Percentiles rank a stretch among this genome's conserved stretches.
Conservation (phyloP, 345 rosid species). For the Eucalyptus virginea region DNA sequence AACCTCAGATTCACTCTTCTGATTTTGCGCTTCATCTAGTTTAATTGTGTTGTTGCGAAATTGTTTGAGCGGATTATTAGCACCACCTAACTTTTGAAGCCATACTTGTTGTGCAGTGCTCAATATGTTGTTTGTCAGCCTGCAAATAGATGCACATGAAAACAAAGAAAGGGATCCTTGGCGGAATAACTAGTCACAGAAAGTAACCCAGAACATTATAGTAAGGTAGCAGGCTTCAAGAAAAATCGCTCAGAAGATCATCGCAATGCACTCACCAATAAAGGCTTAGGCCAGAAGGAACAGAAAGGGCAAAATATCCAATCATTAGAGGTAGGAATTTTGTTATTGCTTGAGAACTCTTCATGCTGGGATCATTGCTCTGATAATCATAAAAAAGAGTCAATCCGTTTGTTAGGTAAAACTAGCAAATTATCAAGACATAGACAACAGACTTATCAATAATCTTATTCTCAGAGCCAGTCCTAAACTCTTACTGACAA, state of each 20-base stretch:
- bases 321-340: constrained; percentile 83
- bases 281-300: constrained; percentile 97
- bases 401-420: background rate
- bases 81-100: constrained; percentile 91
- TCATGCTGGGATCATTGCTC: constrained; percentile 80
- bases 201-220: background rate
- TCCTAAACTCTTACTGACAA: background rate
- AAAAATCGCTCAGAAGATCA: background rate
- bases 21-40: constrained; percentile 6
- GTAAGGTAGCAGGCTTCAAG: background rate
- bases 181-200: background rate
- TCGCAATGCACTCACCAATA: constrained; percentile 55
- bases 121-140: constrained; percentile 88
- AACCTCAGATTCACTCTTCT: constrained; percentile 27
- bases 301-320: constrained; percentile 94
- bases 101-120: constrained; percentile 88
- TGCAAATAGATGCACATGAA: constrained; percentile 8
- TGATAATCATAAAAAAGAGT: constrained; percentile 6
- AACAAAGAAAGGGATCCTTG: background rate
- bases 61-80: constrained; percentile 37
- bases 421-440: background rate
- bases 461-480: background rate
- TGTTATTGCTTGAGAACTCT: constrained; percentile 78
- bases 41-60: constrained; percentile 25
- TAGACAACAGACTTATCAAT: background rate